These are phyloP conservation scores for Onygenales sp. DNA, from an alignment of 2,329 filamentous ascomycete species.

Conservation along the genomic window DNA sequence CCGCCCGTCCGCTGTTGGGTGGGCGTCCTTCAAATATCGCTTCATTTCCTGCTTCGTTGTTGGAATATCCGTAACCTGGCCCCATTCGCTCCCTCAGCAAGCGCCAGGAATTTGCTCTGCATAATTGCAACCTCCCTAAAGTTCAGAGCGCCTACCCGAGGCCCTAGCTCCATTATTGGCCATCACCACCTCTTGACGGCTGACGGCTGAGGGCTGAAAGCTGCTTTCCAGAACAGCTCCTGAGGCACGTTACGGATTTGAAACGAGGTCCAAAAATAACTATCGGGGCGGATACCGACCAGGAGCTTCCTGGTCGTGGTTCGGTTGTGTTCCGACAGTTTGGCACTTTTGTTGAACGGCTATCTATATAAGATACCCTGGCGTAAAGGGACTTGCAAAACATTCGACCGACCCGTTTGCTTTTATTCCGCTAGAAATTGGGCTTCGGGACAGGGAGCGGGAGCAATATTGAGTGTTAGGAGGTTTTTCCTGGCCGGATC, in stretches of 20 bases:
- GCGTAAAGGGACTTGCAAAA: neutral
- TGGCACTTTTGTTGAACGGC: neutral
- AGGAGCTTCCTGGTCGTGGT: neutral
- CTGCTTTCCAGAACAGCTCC: neutral
- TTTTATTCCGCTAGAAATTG: neutral
- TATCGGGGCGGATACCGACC: neutral
- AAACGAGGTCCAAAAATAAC: slow-evolving; percentile 3
- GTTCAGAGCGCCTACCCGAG: neutral
- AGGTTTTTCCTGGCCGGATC: neutral
- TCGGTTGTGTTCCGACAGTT: neutral
- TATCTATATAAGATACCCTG: neutral
- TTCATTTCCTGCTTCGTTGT: neutral
- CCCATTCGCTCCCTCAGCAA: slow-evolving; percentile 4
- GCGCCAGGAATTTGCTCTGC: neutral
- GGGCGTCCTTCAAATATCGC: neutral
- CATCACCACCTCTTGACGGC: neutral
- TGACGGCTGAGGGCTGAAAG: too few relatives aligned
- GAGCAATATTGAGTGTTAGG: neutral
- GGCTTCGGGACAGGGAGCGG: neutral
- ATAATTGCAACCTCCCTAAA: neutral
- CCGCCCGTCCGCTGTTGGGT: neutral
- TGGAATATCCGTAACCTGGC: neutral
- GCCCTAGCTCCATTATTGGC: neutral
- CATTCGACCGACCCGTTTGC: neutral
- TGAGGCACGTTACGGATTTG: neutral